Percentiles rank a stretch among this genome's conserved stretches.
Conservation (phyloP, 2,329 filamentous ascomycete genomes). For the Colletotrichum eleusines region DNA sequence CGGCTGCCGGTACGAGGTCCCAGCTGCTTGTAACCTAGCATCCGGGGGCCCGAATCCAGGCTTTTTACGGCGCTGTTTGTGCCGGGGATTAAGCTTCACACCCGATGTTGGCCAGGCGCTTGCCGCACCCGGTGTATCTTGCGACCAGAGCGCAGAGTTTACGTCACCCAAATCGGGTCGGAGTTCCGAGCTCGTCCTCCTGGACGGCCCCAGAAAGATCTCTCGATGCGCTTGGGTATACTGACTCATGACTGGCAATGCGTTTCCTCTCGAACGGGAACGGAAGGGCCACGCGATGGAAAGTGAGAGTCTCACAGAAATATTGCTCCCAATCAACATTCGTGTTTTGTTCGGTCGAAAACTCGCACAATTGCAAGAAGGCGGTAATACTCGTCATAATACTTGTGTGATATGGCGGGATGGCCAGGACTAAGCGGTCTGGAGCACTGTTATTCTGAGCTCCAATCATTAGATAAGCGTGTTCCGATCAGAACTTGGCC, state of each 20-base stretch:
- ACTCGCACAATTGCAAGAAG: neutral
- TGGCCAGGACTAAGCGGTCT: no score
- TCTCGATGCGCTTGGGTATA: neutral
- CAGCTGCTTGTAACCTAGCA: neutral
- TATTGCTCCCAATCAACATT: neutral
- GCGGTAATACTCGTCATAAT: neutral
- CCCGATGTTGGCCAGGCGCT: neutral
- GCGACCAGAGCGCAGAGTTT: neutral
- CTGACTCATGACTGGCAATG: neutral
- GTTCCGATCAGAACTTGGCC: neutral
- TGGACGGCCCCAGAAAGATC: neutral
- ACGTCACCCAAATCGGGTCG: neutral
- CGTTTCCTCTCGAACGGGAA: neutral
- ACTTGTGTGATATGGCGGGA: neutral
- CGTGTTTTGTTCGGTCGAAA: neutral
- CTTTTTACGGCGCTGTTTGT: neutral
- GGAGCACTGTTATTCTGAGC: no score
- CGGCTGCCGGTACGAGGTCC: no score
- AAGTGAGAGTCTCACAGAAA: neutral
- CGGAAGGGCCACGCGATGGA: neutral
- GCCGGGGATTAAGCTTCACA: neutral
- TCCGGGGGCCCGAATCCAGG: neutral
- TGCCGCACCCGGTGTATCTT: neutral
- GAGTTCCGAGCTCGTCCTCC: neutral
- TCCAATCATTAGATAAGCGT: neutral